Base-by-base conservation (phyloP, 805 yeast species). In the Brettanomyces naardenensis region DNA sequence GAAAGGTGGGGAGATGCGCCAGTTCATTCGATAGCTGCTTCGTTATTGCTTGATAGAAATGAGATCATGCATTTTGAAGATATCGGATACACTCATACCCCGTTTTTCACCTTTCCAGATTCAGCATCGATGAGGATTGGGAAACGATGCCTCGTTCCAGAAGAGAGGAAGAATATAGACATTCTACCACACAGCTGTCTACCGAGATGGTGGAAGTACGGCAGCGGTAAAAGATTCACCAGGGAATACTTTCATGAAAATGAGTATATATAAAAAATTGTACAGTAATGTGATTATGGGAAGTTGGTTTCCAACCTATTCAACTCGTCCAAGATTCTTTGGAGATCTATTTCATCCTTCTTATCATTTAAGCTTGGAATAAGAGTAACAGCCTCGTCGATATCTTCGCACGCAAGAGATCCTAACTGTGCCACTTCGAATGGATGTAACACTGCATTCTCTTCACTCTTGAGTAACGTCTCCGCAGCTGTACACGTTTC, bases 1-100 rank as follows among this genome's bases (percentile, higher is more conserved):
- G 95, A 87, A 59, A 64, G 95, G 41, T 88, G 96, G 96, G 96
- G 96, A 13, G 96, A 88, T 61, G 95, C 95, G 0, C 95, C 95
- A 0, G 84, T 87, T 13, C 95, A 87, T 56, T 67, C 90, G 0
- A 64, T 86, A 21, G 95, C 77, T 1, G 78, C 73, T 1, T 56
- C 82, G 0, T 55, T 84, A 31, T 55, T 84, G 31, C 59, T 84
- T 44, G 73, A 77, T 44, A 69, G 64, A 37, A 54, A 65, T 14
- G 80, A 85, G 52, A 59, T 88, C 30, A 81, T 79, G 53, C 86
- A 81, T 63, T 84, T 88, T 57, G 78, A 78, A 40, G 95, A 87
- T 49, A 67, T 87, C 14, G 95, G 95, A 0, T 87, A 87, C 55
- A 68, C 58, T 44, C 96, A 87, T 61, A 58, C 65, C 0, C 95